These are phyloP conservation scores for Calonectria hongkongensis DNA, from an alignment of 2,329 filamentous ascomycete genomes.

Conservation along the genomic window DNA sequence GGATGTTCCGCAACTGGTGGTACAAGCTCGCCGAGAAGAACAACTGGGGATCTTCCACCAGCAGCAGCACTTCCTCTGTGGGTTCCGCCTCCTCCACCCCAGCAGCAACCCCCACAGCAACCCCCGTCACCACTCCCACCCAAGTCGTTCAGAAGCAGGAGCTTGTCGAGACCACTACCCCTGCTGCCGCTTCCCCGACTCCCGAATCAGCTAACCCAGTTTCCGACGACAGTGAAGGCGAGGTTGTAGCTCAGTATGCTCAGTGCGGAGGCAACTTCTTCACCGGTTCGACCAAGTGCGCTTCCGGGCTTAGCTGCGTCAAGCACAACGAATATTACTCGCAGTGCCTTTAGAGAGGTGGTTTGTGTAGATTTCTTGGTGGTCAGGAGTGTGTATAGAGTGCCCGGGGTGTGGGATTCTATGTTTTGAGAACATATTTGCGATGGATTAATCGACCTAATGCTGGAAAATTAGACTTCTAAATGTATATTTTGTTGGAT, in stretches of 20 bases:
- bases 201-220: slow-evolving; percentile 7
- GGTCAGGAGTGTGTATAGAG: background rate
- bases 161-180: slow-evolving; percentile 14
- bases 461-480: slow-evolving; percentile 4
- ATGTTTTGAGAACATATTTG: background rate
- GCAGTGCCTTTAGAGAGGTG: slow-evolving; percentile 45
- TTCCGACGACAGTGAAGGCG: background rate
- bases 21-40: slow-evolving; percentile 56
- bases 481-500: background rate
- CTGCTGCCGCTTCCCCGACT: slow-evolving; percentile 13
- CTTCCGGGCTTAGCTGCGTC: slow-evolving; percentile 45
- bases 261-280: slow-evolving; percentile 49
- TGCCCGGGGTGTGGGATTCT: background rate
- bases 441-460: background rate
- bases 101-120: background rate
- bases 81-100: slow-evolving; percentile 5
- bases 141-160: slow-evolving; percentile 24
- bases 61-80: background rate
- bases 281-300: slow-evolving; percentile 43
- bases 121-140: slow-evolving; percentile 3
- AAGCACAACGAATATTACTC: slow-evolving; percentile 52
- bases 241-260: slow-evolving; percentile 31
- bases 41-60: slow-evolving; percentile 45
- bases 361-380: background rate
- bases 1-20: slow-evolving; percentile 70